These are phyloP conservation scores for Penicillium vulpinum DNA, from an alignment of 2,329 filamentous ascomycete genomes.

Conservation along the genomic window DNA sequence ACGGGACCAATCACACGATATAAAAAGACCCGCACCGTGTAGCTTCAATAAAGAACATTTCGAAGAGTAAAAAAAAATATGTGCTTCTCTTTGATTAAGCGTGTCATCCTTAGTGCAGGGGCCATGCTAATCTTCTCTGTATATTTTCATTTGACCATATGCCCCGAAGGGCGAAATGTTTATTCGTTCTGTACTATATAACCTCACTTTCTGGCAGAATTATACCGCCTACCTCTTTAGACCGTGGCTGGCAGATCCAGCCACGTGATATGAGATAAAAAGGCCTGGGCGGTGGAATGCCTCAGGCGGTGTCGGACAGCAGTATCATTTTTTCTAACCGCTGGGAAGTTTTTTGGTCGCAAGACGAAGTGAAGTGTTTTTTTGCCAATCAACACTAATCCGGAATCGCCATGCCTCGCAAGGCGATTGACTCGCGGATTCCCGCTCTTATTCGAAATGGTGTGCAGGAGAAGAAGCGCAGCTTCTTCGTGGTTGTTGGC, in stretches of 20 bases:
- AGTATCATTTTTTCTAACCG: slow-evolving; percentile 33
- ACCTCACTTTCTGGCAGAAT: neutral
- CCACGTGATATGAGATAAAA: neutral
- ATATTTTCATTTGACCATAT: slow-evolving; percentile 67
- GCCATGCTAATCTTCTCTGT: slow-evolving; percentile 82
- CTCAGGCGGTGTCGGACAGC: slow-evolving; percentile 28
- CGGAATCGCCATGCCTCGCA: slow-evolving; percentile 41
- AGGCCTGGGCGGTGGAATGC: slow-evolving; percentile 24
- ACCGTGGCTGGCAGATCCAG: neutral
- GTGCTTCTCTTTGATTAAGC: slow-evolving; percentile 1
- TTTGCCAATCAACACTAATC: slow-evolving; percentile 10
- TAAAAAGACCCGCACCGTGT: neutral
- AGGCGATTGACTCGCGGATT: slow-evolving; percentile 79
- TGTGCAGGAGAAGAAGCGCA: slow-evolving; percentile 90
- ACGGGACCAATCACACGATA: no score
- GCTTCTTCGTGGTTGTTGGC: slow-evolving; percentile 95
- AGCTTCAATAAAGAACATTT: neutral
- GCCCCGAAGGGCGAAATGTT: slow-evolving; percentile 31
- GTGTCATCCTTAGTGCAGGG: slow-evolving; percentile 80
- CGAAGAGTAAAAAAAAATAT: no score
- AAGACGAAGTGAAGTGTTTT: slow-evolving; percentile 8
- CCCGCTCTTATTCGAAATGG: slow-evolving; percentile 89
- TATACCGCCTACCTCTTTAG: neutral
- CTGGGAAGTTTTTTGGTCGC: slow-evolving; percentile 7
- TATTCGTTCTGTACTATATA: neutral